Conservation (phyloP, 2,329 filamentous ascomycete species). For the Calonectria hongkongensis region DNA sequence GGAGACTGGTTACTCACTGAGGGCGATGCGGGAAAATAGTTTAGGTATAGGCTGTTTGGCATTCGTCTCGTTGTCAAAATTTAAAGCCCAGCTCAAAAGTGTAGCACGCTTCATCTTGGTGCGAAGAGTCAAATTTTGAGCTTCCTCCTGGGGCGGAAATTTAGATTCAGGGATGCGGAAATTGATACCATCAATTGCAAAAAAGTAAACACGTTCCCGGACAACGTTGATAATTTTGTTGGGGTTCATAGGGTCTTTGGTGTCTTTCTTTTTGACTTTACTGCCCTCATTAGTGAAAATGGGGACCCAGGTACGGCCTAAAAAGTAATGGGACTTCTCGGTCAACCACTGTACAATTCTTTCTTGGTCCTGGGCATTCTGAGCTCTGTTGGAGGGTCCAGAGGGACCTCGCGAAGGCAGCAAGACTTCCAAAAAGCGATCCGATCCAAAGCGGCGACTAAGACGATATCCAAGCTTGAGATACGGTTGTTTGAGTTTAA, state of each 20-base stretch:
- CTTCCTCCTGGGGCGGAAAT: conserved; percentile 53
- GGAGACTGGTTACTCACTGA: conserved; percentile 63
- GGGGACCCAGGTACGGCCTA: conserved; percentile 68
- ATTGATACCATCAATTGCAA: conserved; percentile 70
- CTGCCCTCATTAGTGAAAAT: conserved; percentile 67
- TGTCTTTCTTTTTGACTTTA: conserved; percentile 53
- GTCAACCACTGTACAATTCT: conserved; percentile 58
- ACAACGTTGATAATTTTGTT: conserved; percentile 46
- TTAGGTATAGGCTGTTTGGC: conserved; percentile 70
- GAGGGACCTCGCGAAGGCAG: conserved; percentile 66
- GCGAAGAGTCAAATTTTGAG: conserved; percentile 47
- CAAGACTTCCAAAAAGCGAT: conserved; percentile 75
- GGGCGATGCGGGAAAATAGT: conserved; percentile 74
- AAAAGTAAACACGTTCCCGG: conserved; percentile 70
- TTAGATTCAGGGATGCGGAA: conserved; percentile 56
- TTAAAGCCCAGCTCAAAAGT: conserved; percentile 73
- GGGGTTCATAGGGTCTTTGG: conserved; percentile 55
- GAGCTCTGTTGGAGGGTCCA: conserved; percentile 54
- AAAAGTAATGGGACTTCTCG: conserved; percentile 61
- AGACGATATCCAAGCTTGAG: conserved; percentile 72
- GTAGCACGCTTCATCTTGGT: conserved; percentile 60
- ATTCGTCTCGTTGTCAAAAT: conserved; percentile 63
- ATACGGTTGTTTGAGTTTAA: conserved; percentile 69
- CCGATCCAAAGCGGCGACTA: conserved; percentile 72
- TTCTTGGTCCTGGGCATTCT: conserved; percentile 57